Evolutionary conservation across 192 early-diverging fungal species (phyloP).

Genomic region (Diversispora epigaea): DNA sequence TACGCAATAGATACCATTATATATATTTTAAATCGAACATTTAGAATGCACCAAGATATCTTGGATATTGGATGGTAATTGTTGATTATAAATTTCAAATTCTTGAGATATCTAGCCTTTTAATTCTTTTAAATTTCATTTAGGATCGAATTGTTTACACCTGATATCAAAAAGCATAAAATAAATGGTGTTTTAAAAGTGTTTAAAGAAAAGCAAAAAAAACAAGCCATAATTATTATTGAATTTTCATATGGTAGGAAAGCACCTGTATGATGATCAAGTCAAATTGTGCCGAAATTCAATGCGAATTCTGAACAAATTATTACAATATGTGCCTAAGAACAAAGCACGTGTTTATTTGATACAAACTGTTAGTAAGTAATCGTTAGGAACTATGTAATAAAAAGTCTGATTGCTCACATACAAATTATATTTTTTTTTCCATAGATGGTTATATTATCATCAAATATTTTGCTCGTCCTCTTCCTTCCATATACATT

Average conservation of each 20-base stretch:
- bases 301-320: neutral
- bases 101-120: neutral
- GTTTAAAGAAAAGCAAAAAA: slow-evolving; percentile 5
- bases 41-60: slow-evolving; percentile 14
- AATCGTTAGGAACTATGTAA: slow-evolving; percentile 5
- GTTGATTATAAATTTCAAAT: slow-evolving; percentile 20
- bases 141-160: slow-evolving; percentile 22
- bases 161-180: slow-evolving; percentile 25
- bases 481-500: slow-evolving; percentile 13
- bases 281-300: slow-evolving; percentile 25
- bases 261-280: slow-evolving; percentile 4
- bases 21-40: slow-evolving; percentile 30
- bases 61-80: slow-evolving; percentile 25
- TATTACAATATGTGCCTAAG: slow-evolving; percentile 3
- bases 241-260: slow-evolving; percentile 21
- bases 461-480: slow-evolving; percentile 12
- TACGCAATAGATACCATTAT: slow-evolving; percentile 16
- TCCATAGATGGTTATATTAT: neutral
- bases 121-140: slow-evolving; percentile 20
- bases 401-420: neutral
- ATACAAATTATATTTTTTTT: slow-evolving; percentile 20
- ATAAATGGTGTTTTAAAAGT: slow-evolving; percentile 19
- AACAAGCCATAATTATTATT: slow-evolving; percentile 23
- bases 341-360: slow-evolving; percentile 12
- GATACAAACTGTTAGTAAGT: slow-evolving; percentile 23